Percentiles rank a stretch among this genome's conserved stretches.
Evolutionary conservation across 2,329 filamentous ascomycete genomes (phyloP).

Genomic region (Apiospora marii): DNA sequence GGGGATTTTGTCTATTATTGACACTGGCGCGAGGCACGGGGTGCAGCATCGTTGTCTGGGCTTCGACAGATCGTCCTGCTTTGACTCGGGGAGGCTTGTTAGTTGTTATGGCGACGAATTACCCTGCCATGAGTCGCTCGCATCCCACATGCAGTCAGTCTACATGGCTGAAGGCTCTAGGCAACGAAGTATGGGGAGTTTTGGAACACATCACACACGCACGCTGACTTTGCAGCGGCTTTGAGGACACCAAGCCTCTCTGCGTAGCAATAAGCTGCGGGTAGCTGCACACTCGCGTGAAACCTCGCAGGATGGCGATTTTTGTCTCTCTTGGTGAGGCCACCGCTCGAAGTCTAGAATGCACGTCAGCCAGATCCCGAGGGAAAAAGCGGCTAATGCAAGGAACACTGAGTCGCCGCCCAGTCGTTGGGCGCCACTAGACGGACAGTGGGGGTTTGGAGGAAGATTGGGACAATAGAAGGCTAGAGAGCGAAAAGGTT

Average conservation of each 20-base stretch:
- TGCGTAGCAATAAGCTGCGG: neutral
- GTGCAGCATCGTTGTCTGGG: neutral
- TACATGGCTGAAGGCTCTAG: neutral
- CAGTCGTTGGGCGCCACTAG: slow-evolving; percentile 19
- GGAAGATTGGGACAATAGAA: neutral
- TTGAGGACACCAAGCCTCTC: neutral
- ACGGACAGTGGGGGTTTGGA: neutral
- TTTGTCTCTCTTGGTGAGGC: slow-evolving; percentile 6
- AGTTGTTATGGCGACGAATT: slow-evolving; percentile 4
- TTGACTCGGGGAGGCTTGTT: neutral
- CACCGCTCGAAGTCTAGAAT: neutral
- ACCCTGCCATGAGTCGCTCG: neutral
- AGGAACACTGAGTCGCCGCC: slow-evolving; percentile 19
- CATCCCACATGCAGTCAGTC: neutral
- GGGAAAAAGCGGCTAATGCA: slow-evolving; percentile 2
- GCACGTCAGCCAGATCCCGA: neutral
- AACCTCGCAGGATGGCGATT: neutral
- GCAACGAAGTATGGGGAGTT: neutral
- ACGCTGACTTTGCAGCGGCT: neutral
- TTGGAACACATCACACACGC: neutral
- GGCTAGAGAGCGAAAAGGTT: neutral
- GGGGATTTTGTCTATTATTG: neutral
- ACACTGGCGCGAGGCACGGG: neutral
- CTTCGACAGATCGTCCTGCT: neutral
- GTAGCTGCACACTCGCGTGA: neutral